Conservation (phyloP, 768 basidiomycete genomes). For the Psilocybe azurescens region DNA sequence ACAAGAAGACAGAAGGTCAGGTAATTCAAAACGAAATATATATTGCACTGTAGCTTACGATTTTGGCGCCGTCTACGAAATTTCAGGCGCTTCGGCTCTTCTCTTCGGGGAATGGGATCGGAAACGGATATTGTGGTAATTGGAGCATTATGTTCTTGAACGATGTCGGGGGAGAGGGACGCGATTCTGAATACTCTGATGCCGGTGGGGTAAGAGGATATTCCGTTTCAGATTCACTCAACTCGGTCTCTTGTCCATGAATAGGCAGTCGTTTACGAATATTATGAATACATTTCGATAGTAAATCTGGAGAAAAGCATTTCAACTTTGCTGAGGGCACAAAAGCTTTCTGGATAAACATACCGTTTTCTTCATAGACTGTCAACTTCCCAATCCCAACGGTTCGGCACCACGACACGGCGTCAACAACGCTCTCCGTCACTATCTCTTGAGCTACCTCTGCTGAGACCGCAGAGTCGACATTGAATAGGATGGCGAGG, state of each 20-base stretch:
- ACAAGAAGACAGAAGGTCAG: not conserved
- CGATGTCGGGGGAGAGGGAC: slow-evolving; percentile 60
- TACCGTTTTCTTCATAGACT: slow-evolving; percentile 77
- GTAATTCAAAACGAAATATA: not conserved
- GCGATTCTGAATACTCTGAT: slow-evolving; percentile 73
- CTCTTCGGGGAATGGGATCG: slow-evolving; percentile 9
- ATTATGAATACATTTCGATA: slow-evolving; percentile 43
- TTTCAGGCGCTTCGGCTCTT: not conserved
- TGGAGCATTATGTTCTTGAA: slow-evolving; percentile 20
- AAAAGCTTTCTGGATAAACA: slow-evolving; percentile 24
- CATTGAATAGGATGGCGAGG: slow-evolving; percentile 66
- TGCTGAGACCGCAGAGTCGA: slow-evolving; percentile 40
- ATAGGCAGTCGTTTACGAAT: slow-evolving; percentile 45
- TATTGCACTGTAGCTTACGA: not conserved
- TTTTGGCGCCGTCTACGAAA: slow-evolving; percentile 10
- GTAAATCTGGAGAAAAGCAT: slow-evolving; percentile 37
- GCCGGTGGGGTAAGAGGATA: slow-evolving; percentile 82
- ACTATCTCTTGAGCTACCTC: slow-evolving; percentile 47
- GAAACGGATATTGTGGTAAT: slow-evolving; percentile 25
- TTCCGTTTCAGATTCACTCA: slow-evolving; percentile 60
- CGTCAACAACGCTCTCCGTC: slow-evolving; percentile 56
- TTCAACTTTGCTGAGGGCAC: not conserved
- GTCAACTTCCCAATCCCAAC: slow-evolving; percentile 68
- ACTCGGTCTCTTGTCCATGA: slow-evolving; percentile 32
- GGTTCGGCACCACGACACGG: slow-evolving; percentile 65